phyloP scores from a whole-genome alignment of 176 grass and related monocot species.

The Avena eriantha region DNA sequence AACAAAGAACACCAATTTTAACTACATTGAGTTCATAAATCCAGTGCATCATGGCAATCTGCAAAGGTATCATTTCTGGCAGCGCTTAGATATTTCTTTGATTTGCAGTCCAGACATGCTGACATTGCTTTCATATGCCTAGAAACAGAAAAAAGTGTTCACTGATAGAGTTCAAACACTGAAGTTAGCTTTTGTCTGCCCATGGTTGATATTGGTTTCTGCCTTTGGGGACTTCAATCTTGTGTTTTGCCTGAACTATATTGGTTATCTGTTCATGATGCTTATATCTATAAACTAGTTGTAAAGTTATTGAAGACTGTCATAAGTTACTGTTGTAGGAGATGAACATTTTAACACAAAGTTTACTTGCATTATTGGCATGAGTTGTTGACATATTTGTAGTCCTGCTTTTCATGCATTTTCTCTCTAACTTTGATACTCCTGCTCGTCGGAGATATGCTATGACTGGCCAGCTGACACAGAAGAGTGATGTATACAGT shows the following conservation, averaged over 20 bases:
- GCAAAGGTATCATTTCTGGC: background rate
- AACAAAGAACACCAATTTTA: background rate
- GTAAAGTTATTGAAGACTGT: background rate
- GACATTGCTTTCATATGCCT: background rate
- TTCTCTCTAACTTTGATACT: background rate
- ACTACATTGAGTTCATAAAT: background rate
- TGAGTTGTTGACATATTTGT: conserved; percentile 4
- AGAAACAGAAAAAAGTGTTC: background rate
- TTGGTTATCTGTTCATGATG: too few relatives aligned
- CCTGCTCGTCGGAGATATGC: conserved; percentile 48
- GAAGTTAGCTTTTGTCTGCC: conserved; percentile 4
- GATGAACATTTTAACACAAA: conserved; percentile 6
- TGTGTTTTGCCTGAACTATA: conserved; percentile 15
- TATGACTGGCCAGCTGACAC: conserved; percentile 56
- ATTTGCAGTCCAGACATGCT: background rate
- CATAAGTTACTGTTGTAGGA: background rate
- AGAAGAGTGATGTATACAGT: conserved; percentile 39
- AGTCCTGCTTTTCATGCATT: conserved; percentile 1
- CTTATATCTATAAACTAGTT: background rate
- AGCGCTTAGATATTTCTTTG: background rate
- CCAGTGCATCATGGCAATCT: background rate
- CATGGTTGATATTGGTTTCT: background rate
- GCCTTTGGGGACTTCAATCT: background rate
- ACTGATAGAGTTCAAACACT: background rate
- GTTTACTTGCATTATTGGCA: background rate